Percentiles rank a stretch among this genome's conserved stretches.
phyloP scores from a whole-genome alignment of 306 rosid genomes.

The Trifolium fragiferum region DNA sequence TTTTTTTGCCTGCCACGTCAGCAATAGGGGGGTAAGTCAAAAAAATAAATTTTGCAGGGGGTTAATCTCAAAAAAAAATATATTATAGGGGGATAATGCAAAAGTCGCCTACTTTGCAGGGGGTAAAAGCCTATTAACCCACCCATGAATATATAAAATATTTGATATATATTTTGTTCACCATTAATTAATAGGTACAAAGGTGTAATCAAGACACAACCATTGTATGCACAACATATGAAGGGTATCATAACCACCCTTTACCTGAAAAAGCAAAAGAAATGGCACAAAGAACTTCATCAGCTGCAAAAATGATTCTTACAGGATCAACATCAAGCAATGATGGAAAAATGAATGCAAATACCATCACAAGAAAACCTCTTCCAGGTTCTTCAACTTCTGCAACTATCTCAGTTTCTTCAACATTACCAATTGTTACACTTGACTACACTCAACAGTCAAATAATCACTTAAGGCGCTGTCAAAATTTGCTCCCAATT shows the following conservation, averaged over 20 bases:
- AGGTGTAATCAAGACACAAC: slow-evolving; percentile 82
- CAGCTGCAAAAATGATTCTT: slow-evolving; percentile 78
- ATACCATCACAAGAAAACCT: slow-evolving; percentile 56
- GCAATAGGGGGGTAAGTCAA: no score
- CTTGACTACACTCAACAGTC: slow-evolving; percentile 76
- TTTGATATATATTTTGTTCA: neutral
- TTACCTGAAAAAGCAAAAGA: slow-evolving; percentile 83
- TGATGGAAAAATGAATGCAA: slow-evolving; percentile 63
- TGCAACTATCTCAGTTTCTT: slow-evolving; percentile 86
- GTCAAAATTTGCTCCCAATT: slow-evolving; percentile 48
- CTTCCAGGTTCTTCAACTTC: slow-evolving; percentile 77
- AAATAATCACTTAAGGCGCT: slow-evolving; percentile 58
- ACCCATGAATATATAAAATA: no score
- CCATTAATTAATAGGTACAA: slow-evolving; percentile 62
- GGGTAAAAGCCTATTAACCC: no score
- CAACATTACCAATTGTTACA: slow-evolving; percentile 90
- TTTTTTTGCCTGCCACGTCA: no score
- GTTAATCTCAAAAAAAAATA: no score
- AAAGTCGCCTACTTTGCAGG: no score
- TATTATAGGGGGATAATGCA: no score
- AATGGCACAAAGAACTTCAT: slow-evolving; percentile 81
- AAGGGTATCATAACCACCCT: slow-evolving; percentile 86
- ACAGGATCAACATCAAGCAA: slow-evolving; percentile 83
- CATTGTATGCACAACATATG: slow-evolving; percentile 78
- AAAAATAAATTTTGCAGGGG: no score